phyloP scores from a whole-genome alignment of 2,329 filamentous ascomycete species.

The Alternaria sp. region DNA sequence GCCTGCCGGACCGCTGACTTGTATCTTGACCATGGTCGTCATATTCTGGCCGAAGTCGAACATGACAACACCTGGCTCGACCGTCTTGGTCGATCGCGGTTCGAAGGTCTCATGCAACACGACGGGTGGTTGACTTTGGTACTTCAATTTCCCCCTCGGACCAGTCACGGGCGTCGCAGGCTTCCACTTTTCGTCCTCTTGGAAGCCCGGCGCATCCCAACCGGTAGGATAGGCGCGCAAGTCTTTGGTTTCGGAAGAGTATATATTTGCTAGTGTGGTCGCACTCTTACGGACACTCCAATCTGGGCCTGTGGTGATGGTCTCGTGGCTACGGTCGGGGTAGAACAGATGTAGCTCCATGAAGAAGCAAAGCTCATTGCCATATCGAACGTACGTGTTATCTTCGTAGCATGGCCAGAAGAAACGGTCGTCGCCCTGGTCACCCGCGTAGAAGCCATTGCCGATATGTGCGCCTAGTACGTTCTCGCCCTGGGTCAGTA shows the following conservation, averaged over 20 bases:
- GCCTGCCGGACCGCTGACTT: slow-evolving; percentile 33
- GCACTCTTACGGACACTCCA: slow-evolving; percentile 50
- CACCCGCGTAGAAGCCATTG: slow-evolving; percentile 56
- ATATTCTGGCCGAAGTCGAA: slow-evolving; percentile 46
- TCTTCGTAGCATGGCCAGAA: slow-evolving; percentile 54
- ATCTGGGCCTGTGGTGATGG: slow-evolving; percentile 46
- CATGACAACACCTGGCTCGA: slow-evolving; percentile 31
- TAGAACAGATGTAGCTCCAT: slow-evolving; percentile 49
- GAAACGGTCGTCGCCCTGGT: slow-evolving; percentile 50
- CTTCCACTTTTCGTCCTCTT: slow-evolving; percentile 44
- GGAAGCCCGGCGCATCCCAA: slow-evolving; percentile 27
- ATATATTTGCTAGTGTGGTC: slow-evolving; percentile 51
- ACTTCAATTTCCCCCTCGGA: slow-evolving; percentile 48
- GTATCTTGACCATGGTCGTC: slow-evolving; percentile 40
- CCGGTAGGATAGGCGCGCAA: slow-evolving; percentile 43
- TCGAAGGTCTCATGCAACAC: slow-evolving; percentile 46
- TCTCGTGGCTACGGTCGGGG: slow-evolving; percentile 46
- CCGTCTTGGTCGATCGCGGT: slow-evolving; percentile 27
- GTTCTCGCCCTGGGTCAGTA: slow-evolving; percentile 42
- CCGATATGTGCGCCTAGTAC: slow-evolving; percentile 48
- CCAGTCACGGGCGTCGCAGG: slow-evolving; percentile 49
- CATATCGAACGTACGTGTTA: slow-evolving; percentile 45
- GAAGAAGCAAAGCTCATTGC: slow-evolving; percentile 52
- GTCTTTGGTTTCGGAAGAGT: slow-evolving; percentile 51
- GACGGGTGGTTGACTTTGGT: slow-evolving; percentile 52